These are phyloP conservation scores for Fusarium ambrosium DNA, from an alignment of 2,329 filamentous ascomycete species.

Conservation along the genomic window DNA sequence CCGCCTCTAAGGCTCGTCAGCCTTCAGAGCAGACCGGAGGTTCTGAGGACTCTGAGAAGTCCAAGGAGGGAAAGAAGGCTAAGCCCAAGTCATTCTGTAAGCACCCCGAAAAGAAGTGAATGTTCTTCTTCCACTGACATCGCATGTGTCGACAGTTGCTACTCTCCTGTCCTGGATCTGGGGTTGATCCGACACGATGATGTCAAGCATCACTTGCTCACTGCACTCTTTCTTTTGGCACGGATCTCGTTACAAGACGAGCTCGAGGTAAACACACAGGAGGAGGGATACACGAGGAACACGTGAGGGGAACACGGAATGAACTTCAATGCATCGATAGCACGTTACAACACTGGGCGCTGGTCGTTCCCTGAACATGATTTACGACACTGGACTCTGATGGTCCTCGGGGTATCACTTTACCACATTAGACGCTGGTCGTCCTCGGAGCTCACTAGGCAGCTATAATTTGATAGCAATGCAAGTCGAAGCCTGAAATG, in stretches of 20 bases:
- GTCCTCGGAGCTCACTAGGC: not conserved
- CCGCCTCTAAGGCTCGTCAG: not conserved
- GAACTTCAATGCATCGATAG: not conserved
- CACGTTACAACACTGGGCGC: not conserved
- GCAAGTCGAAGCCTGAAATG: not conserved
- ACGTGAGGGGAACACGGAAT: not conserved
- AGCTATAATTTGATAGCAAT: not conserved
- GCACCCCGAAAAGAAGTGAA: not conserved
- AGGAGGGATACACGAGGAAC: not conserved
- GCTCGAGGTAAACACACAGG: not conserved
- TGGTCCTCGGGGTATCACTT: not conserved
- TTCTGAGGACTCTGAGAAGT: not conserved
- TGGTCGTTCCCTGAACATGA: not conserved
- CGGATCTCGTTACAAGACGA: not conserved
- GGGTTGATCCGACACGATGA: not conserved
- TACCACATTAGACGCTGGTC: not conserved
- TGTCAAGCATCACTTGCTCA: not conserved
- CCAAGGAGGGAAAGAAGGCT: not conserved
- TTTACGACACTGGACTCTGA: not conserved
- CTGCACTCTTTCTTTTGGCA: not conserved
- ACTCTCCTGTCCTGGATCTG: not conserved
- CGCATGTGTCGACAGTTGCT: not conserved
- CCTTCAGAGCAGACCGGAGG: constrained; percentile 3
- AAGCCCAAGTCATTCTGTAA: not conserved
- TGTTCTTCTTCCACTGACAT: not conserved